Conservation (phyloP, 2,329 filamentous ascomycete genomes). For the Botrytis deweyae region DNA sequence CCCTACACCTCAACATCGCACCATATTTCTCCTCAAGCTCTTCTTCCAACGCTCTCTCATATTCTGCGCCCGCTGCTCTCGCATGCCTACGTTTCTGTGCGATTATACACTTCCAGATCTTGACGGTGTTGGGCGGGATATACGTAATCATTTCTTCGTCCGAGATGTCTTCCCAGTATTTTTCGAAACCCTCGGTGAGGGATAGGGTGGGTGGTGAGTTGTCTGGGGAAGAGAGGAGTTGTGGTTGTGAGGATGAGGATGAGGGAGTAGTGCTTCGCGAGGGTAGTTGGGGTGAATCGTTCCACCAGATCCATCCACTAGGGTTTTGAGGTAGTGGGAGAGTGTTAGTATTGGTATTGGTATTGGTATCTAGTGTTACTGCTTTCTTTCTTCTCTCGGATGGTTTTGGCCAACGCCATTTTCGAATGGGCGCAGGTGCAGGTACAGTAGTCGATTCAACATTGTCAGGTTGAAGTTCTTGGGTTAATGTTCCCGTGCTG, state of each 20-base stretch:
- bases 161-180: neutral
- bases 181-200: neutral
- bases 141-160: neutral
- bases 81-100: neutral
- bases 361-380: neutral
- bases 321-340: neutral
- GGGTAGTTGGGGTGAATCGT: rapidly evolving
- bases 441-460: neutral
- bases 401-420: neutral
- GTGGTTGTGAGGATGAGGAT: too few species aligned
- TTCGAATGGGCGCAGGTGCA: neutral
- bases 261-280: too few species aligned
- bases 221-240: too few species aligned
- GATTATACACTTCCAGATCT: neutral
- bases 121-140: neutral
- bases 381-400: neutral
- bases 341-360: too few species aligned
- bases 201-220: neutral
- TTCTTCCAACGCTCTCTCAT: neutral
- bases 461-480: neutral
- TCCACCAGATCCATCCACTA: too few species aligned
- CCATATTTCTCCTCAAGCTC: neutral
- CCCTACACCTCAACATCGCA: neutral
- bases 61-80: neutral
- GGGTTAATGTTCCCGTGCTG: neutral